Evolutionary conservation across 2,329 filamentous ascomycete genomes (phyloP).

Genomic region (Trichoderma afroharzianum): DNA sequence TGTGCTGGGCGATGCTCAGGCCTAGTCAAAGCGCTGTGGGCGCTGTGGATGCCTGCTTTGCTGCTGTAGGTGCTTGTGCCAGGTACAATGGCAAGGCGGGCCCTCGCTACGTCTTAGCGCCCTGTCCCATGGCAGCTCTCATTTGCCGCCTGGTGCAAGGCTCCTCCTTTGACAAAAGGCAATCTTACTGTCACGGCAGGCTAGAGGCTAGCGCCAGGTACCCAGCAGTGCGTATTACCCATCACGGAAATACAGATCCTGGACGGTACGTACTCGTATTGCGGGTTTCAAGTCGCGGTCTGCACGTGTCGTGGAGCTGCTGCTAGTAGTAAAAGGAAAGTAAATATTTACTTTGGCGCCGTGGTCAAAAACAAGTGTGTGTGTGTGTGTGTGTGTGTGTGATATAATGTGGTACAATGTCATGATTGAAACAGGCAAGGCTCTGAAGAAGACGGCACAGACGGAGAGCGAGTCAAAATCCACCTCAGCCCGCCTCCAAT

Average conservation of each 20-base stretch:
- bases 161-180: constrained; percentile 3
- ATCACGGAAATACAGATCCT: neutral
- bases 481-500: neutral
- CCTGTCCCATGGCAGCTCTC: constrained; percentile 3
- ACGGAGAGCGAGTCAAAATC: neutral
- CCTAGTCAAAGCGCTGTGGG: neutral
- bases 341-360: neutral
- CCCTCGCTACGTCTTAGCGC: constrained; percentile 10
- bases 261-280: constrained; percentile 5
- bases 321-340: neutral
- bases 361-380: neutral
- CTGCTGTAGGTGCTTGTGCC: constrained; percentile 1
- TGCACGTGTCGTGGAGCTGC: neutral
- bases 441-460: neutral
- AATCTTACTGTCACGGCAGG: constrained; percentile 12
- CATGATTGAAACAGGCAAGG: neutral
- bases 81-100: neutral
- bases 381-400: neutral
- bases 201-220: neutral
- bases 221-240: neutral
- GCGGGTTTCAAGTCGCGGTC: constrained; percentile 1
- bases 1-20: neutral
- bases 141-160: constrained; percentile 1
- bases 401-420: neutral
- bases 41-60: neutral